Conservation (phyloP, 331 rosid genomes). For the Arachis monticola region DNA sequence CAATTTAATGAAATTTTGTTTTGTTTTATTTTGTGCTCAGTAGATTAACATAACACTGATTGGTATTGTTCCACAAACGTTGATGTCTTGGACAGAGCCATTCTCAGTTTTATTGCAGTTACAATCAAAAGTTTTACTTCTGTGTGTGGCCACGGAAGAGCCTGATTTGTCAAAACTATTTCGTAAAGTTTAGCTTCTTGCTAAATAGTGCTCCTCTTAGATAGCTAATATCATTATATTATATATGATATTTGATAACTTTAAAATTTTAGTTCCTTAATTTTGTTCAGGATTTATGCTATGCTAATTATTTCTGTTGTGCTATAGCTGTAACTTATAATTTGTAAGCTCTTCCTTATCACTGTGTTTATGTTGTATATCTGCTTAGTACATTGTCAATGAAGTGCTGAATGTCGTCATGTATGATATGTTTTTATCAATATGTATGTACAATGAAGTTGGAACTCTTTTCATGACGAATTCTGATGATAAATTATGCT, state of each 20-base stretch:
- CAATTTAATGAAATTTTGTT: neutral
- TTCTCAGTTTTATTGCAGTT: neutral
- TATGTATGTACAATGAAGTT: neutral
- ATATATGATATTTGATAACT: neutral
- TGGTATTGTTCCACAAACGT: neutral
- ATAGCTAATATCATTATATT: too few species aligned
- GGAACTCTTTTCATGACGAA: neutral
- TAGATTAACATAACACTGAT: neutral
- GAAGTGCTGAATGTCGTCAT: constrained; percentile 9
- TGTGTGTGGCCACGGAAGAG: neutral
- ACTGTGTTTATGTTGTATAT: neutral
- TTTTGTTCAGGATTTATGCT: neutral
- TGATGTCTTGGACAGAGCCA: neutral
- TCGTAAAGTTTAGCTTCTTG: too few species aligned
- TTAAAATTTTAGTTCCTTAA: neutral
- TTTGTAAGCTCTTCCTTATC: neutral
- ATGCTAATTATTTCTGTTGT: neutral
- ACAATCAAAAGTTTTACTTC: neutral
- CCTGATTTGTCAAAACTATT: neutral
- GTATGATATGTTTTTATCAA: neutral
- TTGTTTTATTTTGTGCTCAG: neutral
- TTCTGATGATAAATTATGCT: neutral
- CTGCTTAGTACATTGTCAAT: neutral
- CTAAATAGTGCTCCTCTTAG: neutral
- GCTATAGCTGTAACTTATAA: neutral